Conservation (phyloP, 345 rosid genomes). For the Linum usitatissimum region DNA sequence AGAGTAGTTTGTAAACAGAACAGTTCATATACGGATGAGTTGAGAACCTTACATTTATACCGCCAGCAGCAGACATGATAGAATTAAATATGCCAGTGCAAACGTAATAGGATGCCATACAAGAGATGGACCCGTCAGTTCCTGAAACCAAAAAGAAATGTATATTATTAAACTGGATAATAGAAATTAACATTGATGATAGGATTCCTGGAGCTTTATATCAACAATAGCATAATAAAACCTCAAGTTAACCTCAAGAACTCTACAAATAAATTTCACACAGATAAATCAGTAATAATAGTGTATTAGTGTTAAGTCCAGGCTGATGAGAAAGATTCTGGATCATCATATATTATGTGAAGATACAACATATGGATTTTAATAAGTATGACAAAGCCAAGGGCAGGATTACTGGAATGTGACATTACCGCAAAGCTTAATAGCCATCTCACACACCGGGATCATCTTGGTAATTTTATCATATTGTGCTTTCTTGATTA, state of each 20-base stretch:
- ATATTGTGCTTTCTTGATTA: conserved; percentile 45
- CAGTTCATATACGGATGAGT: neutral
- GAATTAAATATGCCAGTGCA: conserved; percentile 76
- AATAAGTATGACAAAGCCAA: neutral
- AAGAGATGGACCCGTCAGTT: conserved; percentile 84
- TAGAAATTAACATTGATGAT: neutral
- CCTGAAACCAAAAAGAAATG: conserved; percentile 41
- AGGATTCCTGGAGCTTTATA: neutral
- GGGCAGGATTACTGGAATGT: conserved; percentile 4
- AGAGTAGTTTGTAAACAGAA: neutral
- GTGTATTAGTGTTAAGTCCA: neutral
- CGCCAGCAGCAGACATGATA: conserved; percentile 50
- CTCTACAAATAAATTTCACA: neutral
- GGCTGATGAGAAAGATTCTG: neutral
- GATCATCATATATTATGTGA: too few relatives aligned
- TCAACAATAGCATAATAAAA: neutral
- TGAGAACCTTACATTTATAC: conserved; percentile 54
- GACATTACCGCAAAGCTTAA: conserved; percentile 82
- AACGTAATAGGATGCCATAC: conserved; percentile 88
- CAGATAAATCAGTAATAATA: neutral
- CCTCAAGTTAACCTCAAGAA: neutral
- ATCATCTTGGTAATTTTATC: conserved; percentile 61
- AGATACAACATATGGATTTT: neutral
- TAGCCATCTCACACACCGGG: conserved; percentile 73
- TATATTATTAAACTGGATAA: conserved; percentile 8